phyloP scores from a whole-genome alignment of 75 land plant genomes.

The Picea sitchensis region DNA sequence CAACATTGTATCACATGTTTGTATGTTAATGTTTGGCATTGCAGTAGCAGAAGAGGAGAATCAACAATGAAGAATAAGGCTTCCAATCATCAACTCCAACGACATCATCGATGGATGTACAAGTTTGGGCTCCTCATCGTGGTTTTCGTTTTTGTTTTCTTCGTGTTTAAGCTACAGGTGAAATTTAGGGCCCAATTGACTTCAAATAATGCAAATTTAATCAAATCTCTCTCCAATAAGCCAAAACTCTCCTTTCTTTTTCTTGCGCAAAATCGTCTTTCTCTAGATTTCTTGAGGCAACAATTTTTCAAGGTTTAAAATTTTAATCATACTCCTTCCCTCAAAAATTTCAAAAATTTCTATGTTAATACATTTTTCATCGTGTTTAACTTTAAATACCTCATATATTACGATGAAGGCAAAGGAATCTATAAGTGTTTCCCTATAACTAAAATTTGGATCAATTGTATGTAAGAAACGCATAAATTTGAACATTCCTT shows the following conservation, averaged over 20 bases:
- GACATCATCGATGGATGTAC: background rate
- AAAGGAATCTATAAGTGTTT: no score
- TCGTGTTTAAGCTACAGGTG: background rate
- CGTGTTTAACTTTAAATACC: no score
- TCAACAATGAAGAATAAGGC: background rate
- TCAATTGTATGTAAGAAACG: no score
- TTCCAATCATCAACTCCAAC: background rate
- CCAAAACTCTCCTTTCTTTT: constrained; percentile 81
- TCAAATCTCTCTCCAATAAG: constrained; percentile 8
- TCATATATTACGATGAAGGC: no score
- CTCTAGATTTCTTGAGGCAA: constrained; percentile 89
- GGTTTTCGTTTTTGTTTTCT: background rate
- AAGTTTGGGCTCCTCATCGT: background rate
- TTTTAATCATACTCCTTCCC: background rate
- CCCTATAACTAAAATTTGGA: no score
- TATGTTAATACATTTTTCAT: no score
- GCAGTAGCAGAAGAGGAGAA: background rate
- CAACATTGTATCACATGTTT: no score
- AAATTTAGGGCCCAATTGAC: background rate
- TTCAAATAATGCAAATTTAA: background rate
- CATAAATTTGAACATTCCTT: no score
- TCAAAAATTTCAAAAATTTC: no score
- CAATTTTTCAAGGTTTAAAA: constrained; percentile 67
- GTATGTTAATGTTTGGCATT: no score
- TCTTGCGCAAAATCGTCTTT: constrained; percentile 62